Evolutionary conservation across 805 yeast species (phyloP), one percentile per base, ranked within the genome.

Genomic region (Candida krabiensis): DNA sequence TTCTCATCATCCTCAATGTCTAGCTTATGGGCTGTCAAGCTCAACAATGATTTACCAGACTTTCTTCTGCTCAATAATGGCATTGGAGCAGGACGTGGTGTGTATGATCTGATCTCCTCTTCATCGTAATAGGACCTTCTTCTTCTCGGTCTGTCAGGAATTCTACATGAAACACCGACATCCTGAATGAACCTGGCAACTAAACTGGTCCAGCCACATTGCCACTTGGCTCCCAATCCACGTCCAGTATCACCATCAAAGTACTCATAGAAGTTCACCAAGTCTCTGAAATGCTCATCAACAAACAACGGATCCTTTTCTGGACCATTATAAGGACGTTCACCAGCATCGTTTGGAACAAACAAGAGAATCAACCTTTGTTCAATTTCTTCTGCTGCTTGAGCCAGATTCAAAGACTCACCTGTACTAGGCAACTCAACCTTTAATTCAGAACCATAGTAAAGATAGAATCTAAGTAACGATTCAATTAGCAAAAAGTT

Each of bases 211-310:
- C 97, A 89, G 9, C 97, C 97, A 70, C 89, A 83, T 66, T 89
- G 97, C 67, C 90, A 96, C 36, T 89, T 80, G 2, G 96, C 88
- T 23, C 97, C 97, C 40, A 89, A 66, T 5, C 96, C 97, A 50
- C 96, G 76, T 27, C 97, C 97, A 2, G 93, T 84, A 58, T 89
- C 97, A 49, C 95, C 96, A 55, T 89, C 95, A 59, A 89, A 89
- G 60, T 83, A 89, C 67, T 89, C 97, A 58, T 78, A 85, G 58
- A 86, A 89, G 46, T 85, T 82, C 29, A 86, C 75, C 47, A 77
- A 75, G 44, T 88, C 95, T 52, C 75, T 77, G 69, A 87, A 90
- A 58, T 77, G 58, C 36, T 78, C 80, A 59, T 86, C 95, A 39
- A 80, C 74, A 19, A 77, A 52, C 47, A 68, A 45, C 9, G 70